A percentile compares a stretch with the other conserved stretches of the same genome.
Evolutionary conservation across 306 rosid species (phyloP).

Genomic region (Sicyos edulis): DNA sequence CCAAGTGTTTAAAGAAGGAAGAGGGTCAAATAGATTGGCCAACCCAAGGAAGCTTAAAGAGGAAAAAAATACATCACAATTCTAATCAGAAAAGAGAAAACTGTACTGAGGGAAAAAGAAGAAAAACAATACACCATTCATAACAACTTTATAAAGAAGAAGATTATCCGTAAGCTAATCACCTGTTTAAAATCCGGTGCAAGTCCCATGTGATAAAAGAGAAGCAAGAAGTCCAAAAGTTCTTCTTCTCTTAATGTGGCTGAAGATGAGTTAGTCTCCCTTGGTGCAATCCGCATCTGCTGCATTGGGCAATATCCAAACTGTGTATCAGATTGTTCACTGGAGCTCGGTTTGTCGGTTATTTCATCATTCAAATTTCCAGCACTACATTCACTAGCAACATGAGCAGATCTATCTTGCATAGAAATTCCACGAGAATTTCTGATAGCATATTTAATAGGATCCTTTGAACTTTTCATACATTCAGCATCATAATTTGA

Average conservation of each 20-base stretch:
- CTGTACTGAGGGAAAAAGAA: background rate
- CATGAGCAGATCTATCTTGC: conserved; percentile 82
- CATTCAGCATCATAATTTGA: conserved; percentile 69
- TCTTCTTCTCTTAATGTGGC: conserved; percentile 79
- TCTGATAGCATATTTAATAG: conserved; percentile 50
- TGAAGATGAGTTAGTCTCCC: conserved; percentile 59
- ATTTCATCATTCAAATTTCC: conserved; percentile 76
- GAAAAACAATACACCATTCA: background rate
- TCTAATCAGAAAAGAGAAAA: background rate
- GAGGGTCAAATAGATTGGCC: background rate
- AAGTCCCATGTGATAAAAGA: conserved; percentile 86
- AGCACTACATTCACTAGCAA: conserved; percentile 73
- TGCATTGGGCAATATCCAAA: conserved; percentile 47
- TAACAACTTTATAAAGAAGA: background rate
- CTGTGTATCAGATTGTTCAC: conserved; percentile 79
- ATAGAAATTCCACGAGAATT: conserved; percentile 61
- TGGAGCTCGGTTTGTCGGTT: conserved; percentile 81
- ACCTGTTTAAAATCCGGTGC: conserved; percentile 94
- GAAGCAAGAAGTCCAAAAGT: conserved; percentile 69
- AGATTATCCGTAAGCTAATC: conserved; percentile 21
- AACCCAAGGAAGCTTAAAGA: background rate
- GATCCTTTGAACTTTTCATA: conserved; percentile 55
- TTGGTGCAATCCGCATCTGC: conserved; percentile 50
- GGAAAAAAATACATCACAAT: background rate
- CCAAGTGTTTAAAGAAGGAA: background rate